A percentile compares a stretch with the other conserved stretches of the same genome.
These are phyloP conservation scores for Aspergillus chevalieri DNA, from an alignment of 2,329 filamentous ascomycete genomes.

Conservation along the genomic window DNA sequence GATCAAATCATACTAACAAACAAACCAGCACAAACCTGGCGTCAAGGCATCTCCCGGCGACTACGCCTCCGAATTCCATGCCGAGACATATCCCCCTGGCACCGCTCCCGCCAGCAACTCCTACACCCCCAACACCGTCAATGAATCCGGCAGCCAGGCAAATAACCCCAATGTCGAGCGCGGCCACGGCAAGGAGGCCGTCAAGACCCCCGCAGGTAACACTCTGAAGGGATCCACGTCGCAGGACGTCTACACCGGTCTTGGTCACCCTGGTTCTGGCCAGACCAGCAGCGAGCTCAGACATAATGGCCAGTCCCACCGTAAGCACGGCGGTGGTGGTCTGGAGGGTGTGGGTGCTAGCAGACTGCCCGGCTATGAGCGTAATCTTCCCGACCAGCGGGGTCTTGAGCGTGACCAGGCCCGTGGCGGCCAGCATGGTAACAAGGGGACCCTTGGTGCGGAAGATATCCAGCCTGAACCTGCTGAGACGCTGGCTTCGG, in stretches of 20 bases:
- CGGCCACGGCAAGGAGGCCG: conserved; percentile 35
- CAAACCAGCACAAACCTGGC: conserved; percentile 56
- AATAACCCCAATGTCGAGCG: conserved; percentile 36
- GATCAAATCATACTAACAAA: background rate
- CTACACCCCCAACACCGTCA: conserved; percentile 39
- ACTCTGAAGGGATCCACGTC: conserved; percentile 50
- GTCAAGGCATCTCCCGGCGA: conserved; percentile 49
- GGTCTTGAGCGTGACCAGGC: conserved; percentile 23
- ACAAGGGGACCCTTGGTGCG: conserved; percentile 26
- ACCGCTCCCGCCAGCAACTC: conserved; percentile 53
- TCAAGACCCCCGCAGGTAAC: conserved; percentile 38
- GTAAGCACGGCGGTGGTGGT: conserved; percentile 39
- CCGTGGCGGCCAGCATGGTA: conserved; percentile 13
- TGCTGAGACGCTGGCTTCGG: conserved; percentile 20
- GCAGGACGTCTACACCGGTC: conserved; percentile 47
- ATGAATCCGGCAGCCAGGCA: conserved; percentile 33
- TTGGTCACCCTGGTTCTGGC: conserved; percentile 48
- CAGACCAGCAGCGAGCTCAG: conserved; percentile 44
- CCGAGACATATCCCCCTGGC: conserved; percentile 56
- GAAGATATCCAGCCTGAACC: conserved; percentile 24
- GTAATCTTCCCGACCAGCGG: conserved; percentile 20
- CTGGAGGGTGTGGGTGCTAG: conserved; percentile 40
- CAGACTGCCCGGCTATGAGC: conserved; percentile 16
- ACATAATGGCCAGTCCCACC: conserved; percentile 40
- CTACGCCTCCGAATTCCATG: conserved; percentile 60